Base-by-base conservation (phyloP, 192 early-diverging fungal genomes). In the Irineochytrium annulatum region DNA sequence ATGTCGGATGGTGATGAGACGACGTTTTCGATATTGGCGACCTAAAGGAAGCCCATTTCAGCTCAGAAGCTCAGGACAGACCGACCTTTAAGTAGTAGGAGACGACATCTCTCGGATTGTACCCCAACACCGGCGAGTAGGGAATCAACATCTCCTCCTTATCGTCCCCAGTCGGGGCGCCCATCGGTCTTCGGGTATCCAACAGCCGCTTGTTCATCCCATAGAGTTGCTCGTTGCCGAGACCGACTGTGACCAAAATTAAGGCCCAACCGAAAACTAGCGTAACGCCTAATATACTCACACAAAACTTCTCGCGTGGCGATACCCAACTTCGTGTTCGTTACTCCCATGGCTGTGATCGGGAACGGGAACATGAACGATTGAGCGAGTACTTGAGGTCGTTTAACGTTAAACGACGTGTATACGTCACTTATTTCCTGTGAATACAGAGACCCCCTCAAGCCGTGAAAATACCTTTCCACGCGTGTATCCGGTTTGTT, bases 131-230 rank as follows among this genome's bases (percentile, higher is more conserved):
- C 26, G 91, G 74, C 4, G 62, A 70, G 59, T 98, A 98, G 3
- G 85, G 88, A 45, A 90, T 63, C 14, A 97, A 65, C 44, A 77
- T 77, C 73, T 98, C 97, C 56, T 95, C 93, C 63, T 93, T 89
- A 59, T 97, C 93, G 19, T 90, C 82, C 6, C 80, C 81, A 29
- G 82, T 89, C 1, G 84, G 87, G 3, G 79, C 59, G 3, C 62
- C 63, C 0, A 60, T 57, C 1, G 93, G 90, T 37, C 97, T 82
- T 43, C 93, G 85, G 5, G 92, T 86, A 61, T 99, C 93, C 17
- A 97, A 70, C 48, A 91, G 63, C 37, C 88, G 72, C 66, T 83
- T 86, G 68, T 73, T 84, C 16, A 92, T 53, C 27, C 87, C 85
- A 46, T 87, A 68, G 6, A 91, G 53, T 55, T 86, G 78, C 52